These are phyloP conservation scores for Colletotrichum cereale DNA, from an alignment of 2,329 filamentous ascomycete species.

Conservation along the genomic window DNA sequence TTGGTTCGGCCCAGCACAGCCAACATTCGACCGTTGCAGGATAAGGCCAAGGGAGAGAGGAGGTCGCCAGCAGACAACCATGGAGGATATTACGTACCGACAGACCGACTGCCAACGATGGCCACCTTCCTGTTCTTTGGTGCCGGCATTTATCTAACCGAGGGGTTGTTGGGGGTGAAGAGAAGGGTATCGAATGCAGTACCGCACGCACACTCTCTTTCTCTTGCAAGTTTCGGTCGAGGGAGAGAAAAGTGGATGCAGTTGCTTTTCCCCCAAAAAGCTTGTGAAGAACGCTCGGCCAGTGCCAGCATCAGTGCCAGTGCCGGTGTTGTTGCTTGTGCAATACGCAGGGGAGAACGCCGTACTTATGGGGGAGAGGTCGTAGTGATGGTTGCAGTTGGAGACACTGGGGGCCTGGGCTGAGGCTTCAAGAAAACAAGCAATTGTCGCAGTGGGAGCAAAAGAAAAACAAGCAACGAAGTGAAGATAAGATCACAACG, in stretches of 20 bases:
- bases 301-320: background rate
- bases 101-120: slow-evolving; percentile 93
- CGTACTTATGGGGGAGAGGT: background rate
- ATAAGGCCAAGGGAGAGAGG: background rate
- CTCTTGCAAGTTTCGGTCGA: background rate
- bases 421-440: no score
- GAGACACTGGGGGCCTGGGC: background rate
- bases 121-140: slow-evolving; percentile 94
- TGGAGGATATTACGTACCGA: slow-evolving; percentile 62
- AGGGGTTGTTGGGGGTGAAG: slow-evolving; percentile 6
- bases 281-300: background rate
- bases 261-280: background rate
- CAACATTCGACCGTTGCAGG: background rate
- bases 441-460: no score
- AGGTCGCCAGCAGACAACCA: background rate
- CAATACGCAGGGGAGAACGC: background rate
- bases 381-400: background rate
- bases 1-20: background rate
- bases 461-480: background rate
- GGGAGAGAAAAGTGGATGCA: background rate
- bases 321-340: background rate
- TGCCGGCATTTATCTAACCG: slow-evolving; percentile 67
- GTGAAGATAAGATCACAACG: background rate
- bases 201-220: background rate
- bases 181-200: background rate